Evolutionary conservation across 352 stramenopile species (phyloP).

Genomic region (Globisporangium cederbergense): DNA sequence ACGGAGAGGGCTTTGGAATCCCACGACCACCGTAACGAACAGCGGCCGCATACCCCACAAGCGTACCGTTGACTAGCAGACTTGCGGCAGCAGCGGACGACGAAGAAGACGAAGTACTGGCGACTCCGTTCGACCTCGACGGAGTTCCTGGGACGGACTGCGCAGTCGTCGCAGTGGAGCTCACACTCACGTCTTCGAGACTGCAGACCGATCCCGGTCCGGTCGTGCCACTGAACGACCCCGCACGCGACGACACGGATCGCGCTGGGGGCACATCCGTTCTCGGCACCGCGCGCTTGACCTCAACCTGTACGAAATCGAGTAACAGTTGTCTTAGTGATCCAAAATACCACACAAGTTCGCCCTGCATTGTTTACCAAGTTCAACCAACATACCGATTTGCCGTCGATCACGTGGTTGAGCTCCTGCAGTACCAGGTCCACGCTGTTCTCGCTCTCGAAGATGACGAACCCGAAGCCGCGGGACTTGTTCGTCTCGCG

Average conservation of each 20-base stretch:
- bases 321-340: too few species aligned
- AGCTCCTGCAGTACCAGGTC: constrained; percentile 84
- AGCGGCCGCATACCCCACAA: constrained; percentile 76
- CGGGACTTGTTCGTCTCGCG: constrained; percentile 93
- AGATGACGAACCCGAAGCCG: constrained; percentile 94
- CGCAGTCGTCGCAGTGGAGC: constrained; percentile 39
- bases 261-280: constrained; percentile 75
- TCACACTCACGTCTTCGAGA: constrained; percentile 61
- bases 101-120: constrained; percentile 23
- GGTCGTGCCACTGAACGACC: constrained; percentile 75
- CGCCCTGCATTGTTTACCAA: not conserved
- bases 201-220: constrained; percentile 71
- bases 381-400: constrained; percentile 47
- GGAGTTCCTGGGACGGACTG: constrained; percentile 55
- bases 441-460: constrained; percentile 86
- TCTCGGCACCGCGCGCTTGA: constrained; percentile 82
- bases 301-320: constrained; percentile 38
- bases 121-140: constrained; percentile 40
- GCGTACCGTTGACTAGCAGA: constrained; percentile 44
- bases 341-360: not conserved
- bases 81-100: constrained; percentile 15
- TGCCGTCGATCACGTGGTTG: constrained; percentile 90
- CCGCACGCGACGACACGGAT: constrained; percentile 67
- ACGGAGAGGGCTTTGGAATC: constrained; percentile 29
- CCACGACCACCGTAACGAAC: constrained; percentile 64